phyloP scores from a whole-genome alignment of 108 stramenopile genomes.

The Cyclotella cryptica region DNA sequence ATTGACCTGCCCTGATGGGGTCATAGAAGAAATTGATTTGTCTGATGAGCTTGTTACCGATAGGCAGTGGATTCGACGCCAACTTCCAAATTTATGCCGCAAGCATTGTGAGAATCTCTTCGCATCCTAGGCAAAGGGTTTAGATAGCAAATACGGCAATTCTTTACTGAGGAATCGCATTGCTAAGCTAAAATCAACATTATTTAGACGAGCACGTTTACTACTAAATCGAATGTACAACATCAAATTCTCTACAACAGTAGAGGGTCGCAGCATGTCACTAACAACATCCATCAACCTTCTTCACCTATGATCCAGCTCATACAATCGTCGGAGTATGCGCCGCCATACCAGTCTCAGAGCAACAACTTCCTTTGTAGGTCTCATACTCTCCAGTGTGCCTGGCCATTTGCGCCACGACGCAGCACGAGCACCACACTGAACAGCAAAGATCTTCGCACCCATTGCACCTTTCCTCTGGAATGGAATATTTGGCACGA shows the following conservation, averaged over 20 bases:
- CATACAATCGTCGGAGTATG: conserved; percentile 65
- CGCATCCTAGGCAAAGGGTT: conserved; percentile 16
- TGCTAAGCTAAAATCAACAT: too few relatives aligned
- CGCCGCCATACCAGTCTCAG: conserved; percentile 73
- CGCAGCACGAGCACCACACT: conserved; percentile 77
- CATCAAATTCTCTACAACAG: too few relatives aligned
- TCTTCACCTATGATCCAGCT: neutral
- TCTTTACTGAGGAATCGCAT: neutral
- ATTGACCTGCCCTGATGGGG: conserved; percentile 74
- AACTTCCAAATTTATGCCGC: conserved; percentile 66
- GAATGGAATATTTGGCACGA: conserved; percentile 82
- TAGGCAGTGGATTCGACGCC: conserved; percentile 55
- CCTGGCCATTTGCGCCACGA: conserved; percentile 80
- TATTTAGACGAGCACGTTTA: too few relatives aligned
- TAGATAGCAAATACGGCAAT: neutral
- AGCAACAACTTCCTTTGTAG: conserved; percentile 66
- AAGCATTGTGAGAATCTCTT: conserved; percentile 68
- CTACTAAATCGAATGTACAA: too few relatives aligned
- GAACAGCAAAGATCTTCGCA: conserved; percentile 83
- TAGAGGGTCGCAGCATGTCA: too few relatives aligned
- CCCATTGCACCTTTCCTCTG: conserved; percentile 67
- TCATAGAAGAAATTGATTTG: conserved; percentile 60
- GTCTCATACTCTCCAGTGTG: conserved; percentile 91
- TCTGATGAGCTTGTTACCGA: conserved; percentile 60
- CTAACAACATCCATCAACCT: too few relatives aligned